Evolutionary conservation across 2,329 filamentous ascomycete species (phyloP), one percentile per base, ranked within the genome.

Genomic region (Escovopsis sp.): DNA sequence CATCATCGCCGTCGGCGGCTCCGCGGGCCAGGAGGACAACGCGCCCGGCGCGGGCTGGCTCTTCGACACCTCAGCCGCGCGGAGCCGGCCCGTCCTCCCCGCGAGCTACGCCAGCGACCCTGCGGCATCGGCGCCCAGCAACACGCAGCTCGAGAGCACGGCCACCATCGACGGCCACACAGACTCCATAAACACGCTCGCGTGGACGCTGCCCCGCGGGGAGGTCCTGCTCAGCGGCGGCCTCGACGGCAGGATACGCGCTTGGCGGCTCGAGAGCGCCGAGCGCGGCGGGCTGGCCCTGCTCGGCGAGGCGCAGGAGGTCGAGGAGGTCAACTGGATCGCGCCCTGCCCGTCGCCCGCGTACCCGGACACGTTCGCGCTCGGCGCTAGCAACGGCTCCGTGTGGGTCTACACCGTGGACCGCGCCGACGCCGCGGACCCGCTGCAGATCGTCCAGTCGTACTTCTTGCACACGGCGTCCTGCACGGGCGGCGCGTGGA

Each of bases 361-460:
- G 6, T 77, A 85, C 57, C 75, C 82, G 47, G 93, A 95, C 64
- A 79, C 85, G 8, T 59, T 98, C 48, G 91, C 91, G 0, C 67
- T 98, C 7, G 91, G 91, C 44, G 87, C 87, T 32, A 83, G 75
- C 33, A 88, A 98, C 58, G 91, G 91, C 43, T 88, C 81, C 41
- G 87, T 95, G 36, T 98, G 91, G 91, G 82, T 98, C 9, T 94
- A 95, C 66, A 80, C 79, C n/a, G 72, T 96, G 55, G 81, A 88
- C 59, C 66, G 74, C 28, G 68, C 69, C 42, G 78, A 85, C 48
- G 36, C 62, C 32, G 63, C 63, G 40, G 69, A 66, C 54, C 64
- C 84, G 7, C 70, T 96, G 42, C 79, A 81, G 53, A 91, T 96
- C 56, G 73, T 93, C 5, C 85, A 94, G 66, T 82, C 82, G 26